Evolutionary conservation across 306 rosid species (phyloP), one percentile per base, ranked within the genome.

Genomic region (Canavalia ensiformis): DNA sequence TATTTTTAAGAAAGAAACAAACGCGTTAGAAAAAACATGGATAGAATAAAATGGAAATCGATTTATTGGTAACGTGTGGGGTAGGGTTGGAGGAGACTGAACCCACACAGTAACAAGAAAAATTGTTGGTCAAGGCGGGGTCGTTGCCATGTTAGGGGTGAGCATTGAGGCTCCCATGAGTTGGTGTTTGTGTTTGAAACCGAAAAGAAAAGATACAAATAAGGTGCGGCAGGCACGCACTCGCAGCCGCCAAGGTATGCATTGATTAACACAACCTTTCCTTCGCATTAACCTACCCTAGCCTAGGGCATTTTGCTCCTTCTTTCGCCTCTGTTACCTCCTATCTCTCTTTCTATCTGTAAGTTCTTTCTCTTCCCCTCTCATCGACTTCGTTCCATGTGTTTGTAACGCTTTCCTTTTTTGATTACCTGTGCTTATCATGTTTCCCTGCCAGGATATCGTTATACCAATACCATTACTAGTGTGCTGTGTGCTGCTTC

Each of bases 231-330:
- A 45, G 55, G 6, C 55, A 60, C 65, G n/a, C 65, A 4, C 41
- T n/a, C 72, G 57, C 79, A 72, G 79, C 84, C 84, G 57, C 67
- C 67, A 54, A 81, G 84, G 79, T 80, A 71, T 8, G 70, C 41
- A 55, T 33, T 13, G 10, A 4, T 18, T 18, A 18, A 18, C 25
- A 51, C 49, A 39, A 30, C 46, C 63, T 56, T 78, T 56, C n/a
- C 37, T 68, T 68, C 51, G 8, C 58, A 11, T 56, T 58, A 64
- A 7, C 56, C 44, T 25, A 60, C 35, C 78, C 46, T 58, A 76
- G 30, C 71, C 11, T 31, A 44, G 39, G 60, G 8, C 59, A 37
- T 10, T 42, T 67, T 42, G 2, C 47, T 78, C 18, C 45, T 81
- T 65, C 51, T 10, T 42, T 74, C 33, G 25, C 7, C 68, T 62